Base-by-base conservation (phyloP, 2,329 filamentous ascomycete species). In the Alternaria sp. region DNA sequence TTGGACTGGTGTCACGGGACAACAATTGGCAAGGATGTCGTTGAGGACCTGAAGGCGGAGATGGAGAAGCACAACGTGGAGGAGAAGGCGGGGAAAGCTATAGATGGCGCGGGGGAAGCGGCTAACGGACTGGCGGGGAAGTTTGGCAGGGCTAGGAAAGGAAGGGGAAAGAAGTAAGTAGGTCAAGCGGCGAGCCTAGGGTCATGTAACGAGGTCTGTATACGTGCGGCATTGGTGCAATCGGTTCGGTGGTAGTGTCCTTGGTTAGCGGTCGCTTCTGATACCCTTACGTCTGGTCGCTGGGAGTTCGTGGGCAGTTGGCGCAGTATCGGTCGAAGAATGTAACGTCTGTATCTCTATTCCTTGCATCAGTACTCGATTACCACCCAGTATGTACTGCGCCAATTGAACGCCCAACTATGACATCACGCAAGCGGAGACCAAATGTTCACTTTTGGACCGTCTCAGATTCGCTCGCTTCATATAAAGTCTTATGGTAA, bases 1-100 rank as follows among this genome's bases (percentile, higher is more conserved):
- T 61, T 91, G 28, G 73, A 78, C 62, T 75, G 77, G 77, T 66
- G 68, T 58, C 70, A 75, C 63, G 69, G 71, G 40, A 83, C 75
- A 59, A 82, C 75, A 54, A 69, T 79, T 56, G 83, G 89, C 84
- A 26, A 91, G 86, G 83, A 87, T 70, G 83, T 88, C 4, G 76
- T 86, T 17, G 83, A 85, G 53, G 85, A 89, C 73, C 70, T 87
- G 19, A 83, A 82, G 54, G 83, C 83, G 28, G 86, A 89, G 76
- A 85, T 84, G 23, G 83, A 85, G 52, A 88, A 86, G 77, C 85
- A 86, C 73, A 79, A 83, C 50, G 77, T 87, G 8, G 82, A 83
- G 72, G 83, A 81, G 30, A 77, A 77, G 52, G 71, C 79, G 26
- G 75, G 76, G 3, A 76, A 73, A 40, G 79, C 80, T 6, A 77